Evolutionary conservation across 2,329 filamentous ascomycete species (phyloP), one percentile per base, ranked within the genome.

Genomic region (Colletotrichum sp.): DNA sequence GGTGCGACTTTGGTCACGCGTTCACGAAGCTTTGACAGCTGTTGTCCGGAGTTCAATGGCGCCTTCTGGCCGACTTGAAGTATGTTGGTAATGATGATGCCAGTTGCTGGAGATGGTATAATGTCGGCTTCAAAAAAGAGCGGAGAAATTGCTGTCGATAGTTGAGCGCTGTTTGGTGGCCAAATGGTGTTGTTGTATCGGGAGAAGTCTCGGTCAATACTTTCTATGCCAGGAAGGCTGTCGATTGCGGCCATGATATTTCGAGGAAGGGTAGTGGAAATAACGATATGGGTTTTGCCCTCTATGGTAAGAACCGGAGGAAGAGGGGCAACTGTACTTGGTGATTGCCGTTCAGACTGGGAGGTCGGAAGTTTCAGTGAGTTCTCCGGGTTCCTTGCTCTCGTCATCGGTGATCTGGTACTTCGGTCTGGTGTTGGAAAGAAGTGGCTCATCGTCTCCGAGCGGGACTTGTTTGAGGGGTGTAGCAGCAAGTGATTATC

Each of bases 11-110:
- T 83, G 5, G 84, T 81, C 12, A 96, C 85, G 3, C 89, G 88
- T 67, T 92, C 88, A 49, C 90, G 89, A 16, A 95, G 85, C 16
- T 86, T 84, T 5, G 87, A 85, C 44, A 85, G 82, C 2, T 65
- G 26, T 0, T 80, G 77, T 10, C 83, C 86, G 8, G 82, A 82
- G 2, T 84, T 83, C 0, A 95, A 95, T 0, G 96, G 87, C 4
- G 93, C 88, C 64, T 89, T 91, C 80, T 98, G 96, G 59, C 93
- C 93, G 30, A 94, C 88, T 78, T 93, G 92, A 76, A 96, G 91
- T 7, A 96, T 85, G 0, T 91, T 94, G 1, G 95, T 95, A 24
- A 94, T 81, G 1, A 98, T 83, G 4, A 98, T 85, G 0, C 94
- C 95, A 0, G 90, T 92, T 0, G 87, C 88, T 0, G 95, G 92